phyloP scores from a whole-genome alignment of 176 grass and related monocot species.

The Musa acuminata region DNA sequence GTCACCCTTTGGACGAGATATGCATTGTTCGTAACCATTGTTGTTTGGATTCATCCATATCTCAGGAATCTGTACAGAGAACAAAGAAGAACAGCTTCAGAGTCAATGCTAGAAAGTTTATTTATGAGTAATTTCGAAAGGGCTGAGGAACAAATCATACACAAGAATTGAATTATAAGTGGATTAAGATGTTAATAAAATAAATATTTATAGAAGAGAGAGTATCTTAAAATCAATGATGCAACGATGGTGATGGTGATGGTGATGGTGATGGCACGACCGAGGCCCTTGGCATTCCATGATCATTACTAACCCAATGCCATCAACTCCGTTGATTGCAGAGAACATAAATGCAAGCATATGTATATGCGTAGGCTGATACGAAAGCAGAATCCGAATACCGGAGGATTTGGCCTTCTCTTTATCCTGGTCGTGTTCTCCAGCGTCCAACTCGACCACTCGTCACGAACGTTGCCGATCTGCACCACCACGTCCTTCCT shows the following conservation, averaged over 20 bases:
- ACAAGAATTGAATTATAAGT: no score
- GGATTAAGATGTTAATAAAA: no score
- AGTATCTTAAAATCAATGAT: not conserved
- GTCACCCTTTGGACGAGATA: not conserved
- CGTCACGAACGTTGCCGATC: not conserved
- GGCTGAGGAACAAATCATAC: no score
- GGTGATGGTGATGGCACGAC: no score
- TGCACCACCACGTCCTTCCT: not conserved
- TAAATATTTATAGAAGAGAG: no score
- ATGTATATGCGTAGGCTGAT: no score
- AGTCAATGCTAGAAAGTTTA: not conserved
- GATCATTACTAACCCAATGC: no score
- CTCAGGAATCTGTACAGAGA: conserved; percentile 2
- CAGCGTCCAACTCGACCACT: not conserved
- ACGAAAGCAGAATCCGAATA: not conserved
- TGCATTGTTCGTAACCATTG: conserved; percentile 1
- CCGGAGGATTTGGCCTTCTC: not conserved
- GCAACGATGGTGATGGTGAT: no score
- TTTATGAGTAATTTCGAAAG: no score
- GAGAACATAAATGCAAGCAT: no score
- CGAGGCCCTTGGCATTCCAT: no score
- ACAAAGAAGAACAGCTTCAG: not conserved
- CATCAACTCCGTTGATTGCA: no score
- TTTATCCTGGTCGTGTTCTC: not conserved
- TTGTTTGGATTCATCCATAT: conserved; percentile 20